A percentile compares a stretch with the other conserved stretches of the same genome.
These are phyloP conservation scores for Penicillium simplicissimum DNA, from an alignment of 495 filamentous ascomycete genomes.

Conservation along the genomic window DNA sequence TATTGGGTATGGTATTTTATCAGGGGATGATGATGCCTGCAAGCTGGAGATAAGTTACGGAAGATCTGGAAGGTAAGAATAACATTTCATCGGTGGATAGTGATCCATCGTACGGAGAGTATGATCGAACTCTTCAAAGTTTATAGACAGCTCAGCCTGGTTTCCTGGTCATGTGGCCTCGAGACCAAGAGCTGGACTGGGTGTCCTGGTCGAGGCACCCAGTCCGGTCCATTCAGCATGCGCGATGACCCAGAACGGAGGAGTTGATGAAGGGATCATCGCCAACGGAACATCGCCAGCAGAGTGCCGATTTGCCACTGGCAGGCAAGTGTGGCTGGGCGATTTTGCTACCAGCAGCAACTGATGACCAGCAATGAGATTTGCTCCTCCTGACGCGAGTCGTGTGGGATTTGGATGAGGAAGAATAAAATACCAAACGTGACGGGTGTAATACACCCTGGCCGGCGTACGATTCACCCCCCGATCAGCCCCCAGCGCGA, in stretches of 20 bases:
- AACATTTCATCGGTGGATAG: no score
- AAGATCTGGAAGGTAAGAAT: neutral
- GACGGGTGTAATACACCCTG: neutral
- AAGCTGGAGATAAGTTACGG: no score
- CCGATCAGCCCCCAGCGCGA: neutral
- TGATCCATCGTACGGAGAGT: no score
- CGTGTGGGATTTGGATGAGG: neutral
- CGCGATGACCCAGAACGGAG: neutral
- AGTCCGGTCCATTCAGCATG: conserved; percentile 4
- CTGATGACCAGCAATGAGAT: neutral
- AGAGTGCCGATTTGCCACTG: conserved; percentile 13
- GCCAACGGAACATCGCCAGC: conserved; percentile 1
- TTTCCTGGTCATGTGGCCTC: neutral
- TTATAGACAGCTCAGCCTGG: neutral
- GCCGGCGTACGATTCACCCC: neutral
- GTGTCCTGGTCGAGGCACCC: conserved; percentile 1
- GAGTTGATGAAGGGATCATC: neutral
- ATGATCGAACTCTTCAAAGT: no score
- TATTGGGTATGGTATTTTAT: conserved; percentile 6
- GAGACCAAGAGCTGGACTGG: conserved; percentile 1
- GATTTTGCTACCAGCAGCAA: neutral
- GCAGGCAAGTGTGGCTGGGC: neutral
- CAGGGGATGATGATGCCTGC: neutral
- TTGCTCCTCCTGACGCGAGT: neutral
- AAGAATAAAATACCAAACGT: neutral